Evolutionary conservation across 2,329 filamentous ascomycete species (phyloP).

Genomic region (Alternaria brassicicola): DNA sequence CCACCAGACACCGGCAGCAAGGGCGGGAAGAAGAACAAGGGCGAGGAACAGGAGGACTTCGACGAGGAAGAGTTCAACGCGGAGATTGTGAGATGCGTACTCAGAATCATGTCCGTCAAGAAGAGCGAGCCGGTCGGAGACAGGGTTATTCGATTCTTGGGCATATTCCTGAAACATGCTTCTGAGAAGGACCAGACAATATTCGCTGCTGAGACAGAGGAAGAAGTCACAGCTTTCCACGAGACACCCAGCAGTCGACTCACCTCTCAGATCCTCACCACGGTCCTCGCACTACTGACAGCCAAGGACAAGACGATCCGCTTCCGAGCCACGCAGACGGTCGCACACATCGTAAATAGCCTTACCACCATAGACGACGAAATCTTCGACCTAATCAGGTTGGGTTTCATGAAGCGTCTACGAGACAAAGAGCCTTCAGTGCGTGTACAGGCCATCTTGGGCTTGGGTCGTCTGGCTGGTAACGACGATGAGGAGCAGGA

Average conservation of each 20-base stretch:
- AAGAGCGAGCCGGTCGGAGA: conserved; percentile 91
- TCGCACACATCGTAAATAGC: conserved; percentile 90
- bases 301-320: conserved; percentile 93
- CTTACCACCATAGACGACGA: conserved; percentile 92
- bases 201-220: conserved; percentile 58
- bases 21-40: conserved; percentile 41
- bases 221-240: conserved; percentile 72
- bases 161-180: conserved; percentile 79
- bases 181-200: conserved; percentile 58
- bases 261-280: conserved; percentile 73
- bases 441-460: conserved; percentile 87
- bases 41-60: conserved; percentile 65
- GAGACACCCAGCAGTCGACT: conserved; percentile 87
- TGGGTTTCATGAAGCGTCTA: conserved; percentile 81
- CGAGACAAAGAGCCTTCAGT: conserved; percentile 94
- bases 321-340: conserved; percentile 86
- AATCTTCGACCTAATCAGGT: conserved; percentile 79
- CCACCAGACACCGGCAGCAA: conserved; percentile 57
- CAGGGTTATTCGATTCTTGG: conserved; percentile 81
- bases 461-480: conserved; percentile 79
- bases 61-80: conserved; percentile 86
- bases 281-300: conserved; percentile 75
- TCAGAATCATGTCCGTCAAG: conserved; percentile 84
- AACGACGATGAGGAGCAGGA: conserved; percentile 65
- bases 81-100: conserved; percentile 81